Evolutionary conservation across 805 yeast species (phyloP), one percentile per base, ranked within the genome.

Genomic region (Candida incommunis): DNA sequence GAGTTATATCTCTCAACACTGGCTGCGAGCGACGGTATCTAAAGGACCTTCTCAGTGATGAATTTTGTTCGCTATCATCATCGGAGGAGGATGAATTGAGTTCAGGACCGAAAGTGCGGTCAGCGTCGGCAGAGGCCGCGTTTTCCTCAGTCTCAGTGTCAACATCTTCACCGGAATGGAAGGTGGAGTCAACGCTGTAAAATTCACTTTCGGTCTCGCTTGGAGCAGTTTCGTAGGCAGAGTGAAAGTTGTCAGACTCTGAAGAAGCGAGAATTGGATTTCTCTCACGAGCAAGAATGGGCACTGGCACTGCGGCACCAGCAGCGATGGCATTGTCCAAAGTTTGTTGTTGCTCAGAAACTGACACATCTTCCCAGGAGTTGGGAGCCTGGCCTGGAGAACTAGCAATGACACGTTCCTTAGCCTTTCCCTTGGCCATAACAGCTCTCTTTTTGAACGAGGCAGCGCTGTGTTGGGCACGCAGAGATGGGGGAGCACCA

Each of bases 81-180:
- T 47, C 54, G 2, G 55, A 48, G 20, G 50, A 44, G 3, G 50
- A 42, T 3, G 45, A 43, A 23, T 1, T 41, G 24, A 21, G 29
- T 7, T 22, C 41, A 9, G 23, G 20, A 9, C 25, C 31, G 9
- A 22, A 40, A 3, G 18, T 18, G 18, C 23, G 44, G 13, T 43
- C 37, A 13, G 18, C 42, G n/a, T n/a, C n/a, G n/a, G n/a, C n/a
- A n/a, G 37, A 16, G 16, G 42, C 9, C 21, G 34, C 41, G 1
- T 51, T 44, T 13, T 34, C 49, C 40, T 60, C 64, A 20, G 61
- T 57, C 43, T 60, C 64, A 2, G 64, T 60, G 31, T 53, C 51
- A 21, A 51, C 58, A 27, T 51, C 63, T 3, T 45, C 50, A 16
- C 50, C 47, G 22, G 51, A 50, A 11, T 40, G 53, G 43, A 16